Evolutionary conservation across 202 grass and related monocot genomes (phyloP), one percentile per base, ranked within the genome.

Genomic region (Cymbopogon flexuosus): DNA sequence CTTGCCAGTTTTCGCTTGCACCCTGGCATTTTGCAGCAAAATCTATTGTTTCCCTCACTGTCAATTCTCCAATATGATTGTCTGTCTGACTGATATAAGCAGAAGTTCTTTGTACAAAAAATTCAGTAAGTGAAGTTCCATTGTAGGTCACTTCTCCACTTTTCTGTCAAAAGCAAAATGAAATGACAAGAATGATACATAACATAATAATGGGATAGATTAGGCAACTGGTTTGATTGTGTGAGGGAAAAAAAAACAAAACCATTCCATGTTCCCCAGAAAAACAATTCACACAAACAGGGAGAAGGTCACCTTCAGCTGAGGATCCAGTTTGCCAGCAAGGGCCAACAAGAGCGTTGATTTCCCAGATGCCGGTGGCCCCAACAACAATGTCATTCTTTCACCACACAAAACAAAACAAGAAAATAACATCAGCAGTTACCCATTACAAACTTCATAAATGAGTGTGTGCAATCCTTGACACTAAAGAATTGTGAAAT

Each of bases 31-130:
- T 83, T 76, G 89, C 84, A 56, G 87, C 78, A 85, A 94, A 94
- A 83, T 94, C 75, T 34, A 94, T 82, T 69, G 84, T 91, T 81
- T 94, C 92, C 71, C 89, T 75, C 24, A 94, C 89, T 41, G 92
- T 91, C 84, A 94, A 37, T 34, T 94, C 89, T 19, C 83, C 92
- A 22, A 94, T 73, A 81, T 94, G 89, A 40, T 94, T 87, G 74
- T 94, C 91, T 62, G 76, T 91, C 84, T 94, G 91, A 68, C 91
- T 91, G 30, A 94, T 89, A 73, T 94, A 94, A 45, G 88, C 91
- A 76, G 81, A 85, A 73, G 91, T 91, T 86, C 91, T 75, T 85
- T 89, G 83, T 30, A 91, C 88, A 83, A 30, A 81, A 68, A 94
- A 94, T 5, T 94, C 78, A 82, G 82, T 59, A 12, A 94, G 86